Conservation (phyloP, 2,329 filamentous ascomycete genomes). For the Pseudocercospora vitis region DNA sequence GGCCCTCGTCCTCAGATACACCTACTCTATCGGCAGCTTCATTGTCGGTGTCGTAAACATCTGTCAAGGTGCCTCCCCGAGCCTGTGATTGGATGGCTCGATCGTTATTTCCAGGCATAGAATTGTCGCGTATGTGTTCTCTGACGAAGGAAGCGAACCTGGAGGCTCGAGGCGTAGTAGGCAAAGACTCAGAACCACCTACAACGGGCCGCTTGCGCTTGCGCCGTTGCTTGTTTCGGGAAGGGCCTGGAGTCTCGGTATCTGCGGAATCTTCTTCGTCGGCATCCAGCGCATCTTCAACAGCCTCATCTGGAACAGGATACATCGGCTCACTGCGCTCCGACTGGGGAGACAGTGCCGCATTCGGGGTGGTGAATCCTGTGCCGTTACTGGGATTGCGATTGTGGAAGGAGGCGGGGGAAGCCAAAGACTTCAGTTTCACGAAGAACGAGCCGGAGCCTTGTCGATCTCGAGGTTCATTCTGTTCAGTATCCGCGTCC, state of each 20-base stretch:
- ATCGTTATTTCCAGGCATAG: conserved; percentile 52
- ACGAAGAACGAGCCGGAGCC: conserved; percentile 32
- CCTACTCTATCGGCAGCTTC: conserved; percentile 40
- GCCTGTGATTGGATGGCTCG: conserved; percentile 59
- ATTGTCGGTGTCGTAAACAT: conserved; percentile 39
- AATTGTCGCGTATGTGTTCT: conserved; percentile 47
- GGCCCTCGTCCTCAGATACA: conserved; percentile 53
- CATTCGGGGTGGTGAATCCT: conserved; percentile 28
- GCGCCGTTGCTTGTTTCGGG: conserved; percentile 63
- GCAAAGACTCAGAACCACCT: conserved; percentile 61
- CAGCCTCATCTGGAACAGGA: conserved; percentile 27
- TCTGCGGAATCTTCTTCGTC: conserved; percentile 48
- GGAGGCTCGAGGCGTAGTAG: conserved; percentile 63
- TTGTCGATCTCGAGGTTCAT: conserved; percentile 25
- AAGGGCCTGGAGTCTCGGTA: conserved; percentile 46
- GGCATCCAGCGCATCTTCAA: conserved; percentile 53
- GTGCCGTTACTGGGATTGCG: conserved; percentile 19
- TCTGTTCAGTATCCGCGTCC: conserved; percentile 28
- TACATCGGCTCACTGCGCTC: conserved; percentile 37
- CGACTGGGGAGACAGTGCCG: conserved; percentile 34
- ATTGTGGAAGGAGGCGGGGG: no score
- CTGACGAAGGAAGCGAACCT: conserved; percentile 51
- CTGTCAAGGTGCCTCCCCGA: conserved; percentile 49
- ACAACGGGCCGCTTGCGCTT: conserved; percentile 61
- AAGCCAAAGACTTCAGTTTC: conserved; percentile 35